Evolutionary conservation across 345 rosid species (phyloP).

Genomic region (Hirschfeldia incana): DNA sequence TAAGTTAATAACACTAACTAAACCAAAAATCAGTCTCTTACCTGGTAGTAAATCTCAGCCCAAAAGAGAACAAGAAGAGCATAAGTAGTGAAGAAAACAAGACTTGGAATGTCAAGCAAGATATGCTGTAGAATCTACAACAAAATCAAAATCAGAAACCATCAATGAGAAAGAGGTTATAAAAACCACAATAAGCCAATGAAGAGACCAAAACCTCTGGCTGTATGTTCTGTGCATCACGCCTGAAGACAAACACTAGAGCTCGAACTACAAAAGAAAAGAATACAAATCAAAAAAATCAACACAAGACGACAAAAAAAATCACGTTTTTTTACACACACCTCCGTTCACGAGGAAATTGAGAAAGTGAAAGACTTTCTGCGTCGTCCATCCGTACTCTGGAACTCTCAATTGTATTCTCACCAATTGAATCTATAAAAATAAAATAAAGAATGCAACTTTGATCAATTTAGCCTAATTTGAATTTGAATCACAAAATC

Average conservation of each 20-base stretch:
- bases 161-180: not conserved
- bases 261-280: constrained; percentile 58
- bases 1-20: not conserved
- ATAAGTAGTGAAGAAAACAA: constrained; percentile 75
- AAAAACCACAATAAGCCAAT: not conserved
- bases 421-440: constrained; percentile 64
- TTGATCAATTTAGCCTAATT: too few relatives aligned
- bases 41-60: constrained; percentile 92
- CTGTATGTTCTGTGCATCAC: constrained; percentile 56
- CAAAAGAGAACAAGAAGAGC: constrained; percentile 77
- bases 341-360: constrained; percentile 89
- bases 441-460: not conserved
- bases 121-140: constrained; percentile 72
- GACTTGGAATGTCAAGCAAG: constrained; percentile 74
- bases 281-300: not conserved
- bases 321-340: constrained; percentile 32
- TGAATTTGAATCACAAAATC: too few relatives aligned
- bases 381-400: constrained; percentile 95
- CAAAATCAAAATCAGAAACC: not conserved
- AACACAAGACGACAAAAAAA: not conserved
- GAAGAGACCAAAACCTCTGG: constrained; percentile 50
- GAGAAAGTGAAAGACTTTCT: constrained; percentile 93
- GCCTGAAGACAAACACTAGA: constrained; percentile 65
- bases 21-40: constrained; percentile 9
- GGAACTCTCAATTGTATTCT: constrained; percentile 89